Evolutionary conservation across 805 yeast species (phyloP), one percentile per base, ranked within the genome.

Genomic region (Candida odintsovae): DNA sequence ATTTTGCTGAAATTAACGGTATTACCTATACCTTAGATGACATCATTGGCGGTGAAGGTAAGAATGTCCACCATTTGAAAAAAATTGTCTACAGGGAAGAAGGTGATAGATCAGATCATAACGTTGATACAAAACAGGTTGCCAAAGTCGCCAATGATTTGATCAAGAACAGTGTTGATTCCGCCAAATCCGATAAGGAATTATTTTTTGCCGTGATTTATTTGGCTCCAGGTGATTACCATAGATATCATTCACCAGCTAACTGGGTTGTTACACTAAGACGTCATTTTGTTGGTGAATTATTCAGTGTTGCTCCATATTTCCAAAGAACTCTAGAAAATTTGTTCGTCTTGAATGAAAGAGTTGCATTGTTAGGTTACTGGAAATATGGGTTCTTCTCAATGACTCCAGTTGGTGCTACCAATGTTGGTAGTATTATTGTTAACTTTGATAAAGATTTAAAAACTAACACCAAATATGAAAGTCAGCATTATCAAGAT

Each of bases 351-450:
- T 70, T 94, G 55, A 94, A 94, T 63, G 99, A 94, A 68, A 77
- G 99, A 57, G 99, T 94, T 3, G 95, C 99, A 0, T 69, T 94
- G 42, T 75, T 94, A 47, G 99, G 99, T 1, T 82, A 88, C 59
- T 94, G 99, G 99, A 87, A 86, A 62, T 77, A 94, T 63, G 99
- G 99, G 0, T 94, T 94, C 58, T 94, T 94, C 70, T 84, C 95
- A 53, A 94, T 94, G 99, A 92, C 96, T 1, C 97, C 99, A 0
- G 99, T 94, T 12, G 99, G 99, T 13, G 99, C 99, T 21, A 94
- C 99, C 3, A 94, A 94, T 67, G 99, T 94, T 26, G 99, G 99
- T 6, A 85, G 95, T 58, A 94, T 94, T 54, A 82, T 85, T 49
- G 76, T 94, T 54, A 89, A 90, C 62, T 94, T 94, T 59, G 99